Evolutionary conservation across 2,329 filamentous ascomycete species (phyloP), one percentile per base, ranked within the genome.

Genomic region (Calonectria naviculata): DNA sequence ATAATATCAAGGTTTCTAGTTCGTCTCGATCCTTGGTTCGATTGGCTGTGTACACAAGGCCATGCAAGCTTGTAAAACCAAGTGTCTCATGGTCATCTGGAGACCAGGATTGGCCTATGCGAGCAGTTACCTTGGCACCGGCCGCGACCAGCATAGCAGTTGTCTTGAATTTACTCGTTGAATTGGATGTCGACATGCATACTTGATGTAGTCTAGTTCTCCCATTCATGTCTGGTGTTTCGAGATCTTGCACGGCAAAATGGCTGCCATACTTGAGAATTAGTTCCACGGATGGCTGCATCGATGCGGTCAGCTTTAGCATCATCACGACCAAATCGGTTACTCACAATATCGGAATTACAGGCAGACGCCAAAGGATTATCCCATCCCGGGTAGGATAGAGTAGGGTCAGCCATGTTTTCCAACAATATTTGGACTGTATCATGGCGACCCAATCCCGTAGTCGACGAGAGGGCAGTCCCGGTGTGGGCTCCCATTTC

Each of bases 321-420:
- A 36, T 24, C 10, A 10, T 6, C 1, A 5, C 21, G 19, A 2
- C 5, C 3, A n/a, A n/a, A n/a, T 54, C 1, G 7, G 28, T 21
- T 26, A 8, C 52, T 58, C 38, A 58, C 52, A 38, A 58, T 58
- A 24, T 58, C 52, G 3, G 17, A 38, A 19, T 24, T 58, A 15
- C 52, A 58, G 7, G 52, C 52, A 26, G 52, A 26, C 5, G 52
- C 34, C 24, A 58, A 38, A 17, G 52, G 52, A 17, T 58, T 58
- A 24, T 58, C 52, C 52, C 52, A 58, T 58, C 52, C 52, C 3
- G 52, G 52, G 17, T 58, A 58, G 5, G 52, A 58, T 9, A 58
- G 21, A 19, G 52, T 58, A 15, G 68, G 71, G 8, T 74, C 71
- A 8, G 72, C 72, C 68, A 73, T 73, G 1, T 64, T 73, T 26